Base-by-base conservation (phyloP, 495 filamentous ascomycete species). In the Aspergillus avenaceus region DNA sequence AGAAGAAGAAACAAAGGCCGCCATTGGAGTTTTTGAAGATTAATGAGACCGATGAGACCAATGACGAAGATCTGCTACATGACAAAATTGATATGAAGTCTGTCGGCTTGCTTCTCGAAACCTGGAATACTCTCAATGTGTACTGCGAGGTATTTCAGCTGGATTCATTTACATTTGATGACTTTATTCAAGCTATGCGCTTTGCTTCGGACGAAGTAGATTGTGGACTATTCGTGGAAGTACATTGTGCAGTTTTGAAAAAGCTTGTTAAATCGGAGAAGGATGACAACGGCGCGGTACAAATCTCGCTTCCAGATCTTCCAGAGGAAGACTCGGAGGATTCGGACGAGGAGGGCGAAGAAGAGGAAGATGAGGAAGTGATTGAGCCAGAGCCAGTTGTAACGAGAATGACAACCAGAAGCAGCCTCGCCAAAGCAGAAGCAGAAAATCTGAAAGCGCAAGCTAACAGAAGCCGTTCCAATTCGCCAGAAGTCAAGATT, bases 111-210 rank as follows among this genome's bases (percentile, higher is more conserved):
- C 72, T 97, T 8, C 71, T 97, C 23, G 91, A 96, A 66, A 89
- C 85, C 0, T 98, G 95, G 95, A 87, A 95, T 52, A 96, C 91
- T 5, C 76, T 98, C 21, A 97, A 96, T 60, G 92, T 97, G 26
- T 96, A 95, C 61, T 95, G 90, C 58, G 88, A 96, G 60, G 85
- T 96, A 8, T 95, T 90, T 58, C 81, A 87, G 54, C 76, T 98
- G 19, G 93, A 98, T 63, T 97, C 92, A 0, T 98, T 97, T 60
- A 97, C 92, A 0, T 92, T 98, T 58, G 93, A 98, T 61, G 95
- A 98, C 68, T 97, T 88, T 59, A 69, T 96, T 16, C 88, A 97
- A 59, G 87, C 92, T 4, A 82, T 98, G 76, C 78, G 84, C 41
- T 86, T 93, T 47, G 79, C 84, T 0, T 88, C 84, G 0, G 81